Evolutionary conservation across 176 grass and related monocot genomes (phyloP).

Genomic region (Triticum turgidum): DNA sequence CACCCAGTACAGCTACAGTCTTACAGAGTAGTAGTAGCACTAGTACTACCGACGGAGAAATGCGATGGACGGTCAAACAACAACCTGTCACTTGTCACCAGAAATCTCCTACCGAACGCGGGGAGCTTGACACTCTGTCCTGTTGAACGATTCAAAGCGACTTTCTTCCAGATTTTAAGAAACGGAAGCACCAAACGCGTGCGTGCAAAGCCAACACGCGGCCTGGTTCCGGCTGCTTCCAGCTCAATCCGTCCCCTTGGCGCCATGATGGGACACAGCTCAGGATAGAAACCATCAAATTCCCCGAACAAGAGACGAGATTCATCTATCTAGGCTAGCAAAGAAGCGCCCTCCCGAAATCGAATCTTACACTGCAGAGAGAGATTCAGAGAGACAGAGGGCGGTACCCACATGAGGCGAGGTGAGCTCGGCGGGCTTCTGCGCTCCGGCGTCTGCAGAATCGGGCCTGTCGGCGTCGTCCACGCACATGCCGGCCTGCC

Average conservation of each 20-base stretch:
- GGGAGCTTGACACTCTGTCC: background rate
- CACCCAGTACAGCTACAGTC: background rate
- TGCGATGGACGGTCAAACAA: conserved; percentile 15
- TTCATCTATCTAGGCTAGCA: background rate
- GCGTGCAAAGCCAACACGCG: background rate
- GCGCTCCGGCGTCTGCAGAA: conserved; percentile 22
- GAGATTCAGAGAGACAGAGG: background rate
- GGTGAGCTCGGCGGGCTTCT: conserved; percentile 42
- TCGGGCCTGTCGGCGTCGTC: conserved; percentile 47
- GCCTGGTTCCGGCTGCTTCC: background rate
- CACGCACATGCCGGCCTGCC: conserved; percentile 45
- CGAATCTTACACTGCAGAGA: background rate
- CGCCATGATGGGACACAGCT: background rate
- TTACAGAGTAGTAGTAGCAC: background rate
- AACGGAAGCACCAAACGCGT: conserved; percentile 20
- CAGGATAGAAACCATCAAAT: background rate
- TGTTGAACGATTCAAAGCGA: background rate
- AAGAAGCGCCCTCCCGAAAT: background rate
- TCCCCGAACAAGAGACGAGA: background rate
- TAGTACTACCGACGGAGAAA: background rate
- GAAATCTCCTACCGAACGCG: conserved; percentile 26
- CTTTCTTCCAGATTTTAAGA: background rate
- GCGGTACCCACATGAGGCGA: conserved; percentile 40
- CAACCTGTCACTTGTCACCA: conserved; percentile 8
- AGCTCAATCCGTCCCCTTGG: background rate